Evolutionary conservation across 2,329 filamentous ascomycete species (phyloP), one percentile per base, ranked within the genome.

Genomic region (Xylariaceae sp.): DNA sequence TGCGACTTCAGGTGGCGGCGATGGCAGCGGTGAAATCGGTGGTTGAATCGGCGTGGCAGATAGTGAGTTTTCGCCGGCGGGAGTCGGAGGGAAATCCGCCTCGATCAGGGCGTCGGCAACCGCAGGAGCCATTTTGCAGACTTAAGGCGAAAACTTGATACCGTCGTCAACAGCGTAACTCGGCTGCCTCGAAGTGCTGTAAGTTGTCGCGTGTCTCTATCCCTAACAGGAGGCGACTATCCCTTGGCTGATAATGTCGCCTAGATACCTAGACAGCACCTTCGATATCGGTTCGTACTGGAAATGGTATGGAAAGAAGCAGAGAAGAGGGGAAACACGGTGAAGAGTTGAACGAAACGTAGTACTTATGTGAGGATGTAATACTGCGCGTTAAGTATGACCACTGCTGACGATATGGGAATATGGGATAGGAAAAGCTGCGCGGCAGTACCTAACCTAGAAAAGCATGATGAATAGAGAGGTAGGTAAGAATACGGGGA

Each of bases 1-100:
- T 2, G 71, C 72, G 40, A 56, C 60, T 37, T 70, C 70, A 9
- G 61, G 53, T 6, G 60, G 59, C 19, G 61, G 60, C 30, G 29
- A 32, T 9, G 7, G 39, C 41, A 26, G 29, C 11, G 41, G 41
- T 8, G 41, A 43, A 5, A 26, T 8, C 41, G 19, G 26, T 12
- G 29, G 29, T 19, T 30, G 26, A 29, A 29, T 9, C n/a, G 42
- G 42, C 31, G 60, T 52, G 34, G 37, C 29, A 11, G 47, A 47
- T 29, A 59, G 53, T 37, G 57, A 56, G 42, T 55, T 60, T 51
- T 65, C 63, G 49, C 59, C 54, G 29, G 60, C 58, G 26, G 61
- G 54, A 32, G 58, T 54, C 9, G 59, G 48, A 47, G 58, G 57
- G 45, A 48, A 55, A 42, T 58, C 59, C 50, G 44, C 43, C 50